Evolutionary conservation across 208 protist species (phyloP).

Genomic region (Acanthamoeba lenticulata): DNA sequence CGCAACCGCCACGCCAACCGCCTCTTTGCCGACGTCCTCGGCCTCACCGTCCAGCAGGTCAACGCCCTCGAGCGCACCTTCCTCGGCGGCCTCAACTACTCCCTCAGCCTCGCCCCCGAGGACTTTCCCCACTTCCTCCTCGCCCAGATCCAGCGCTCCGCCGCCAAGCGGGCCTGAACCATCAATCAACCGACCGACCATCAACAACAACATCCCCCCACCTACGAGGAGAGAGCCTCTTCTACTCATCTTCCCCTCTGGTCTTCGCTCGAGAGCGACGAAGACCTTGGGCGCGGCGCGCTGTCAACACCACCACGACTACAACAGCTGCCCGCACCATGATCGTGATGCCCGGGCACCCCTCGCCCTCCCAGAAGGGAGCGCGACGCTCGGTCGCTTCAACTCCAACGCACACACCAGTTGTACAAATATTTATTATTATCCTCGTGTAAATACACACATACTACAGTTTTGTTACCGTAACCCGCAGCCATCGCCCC

Average conservation of each 20-base stretch:
- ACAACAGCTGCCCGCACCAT: too few species aligned
- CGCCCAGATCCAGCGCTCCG: slow-evolving; percentile 23
- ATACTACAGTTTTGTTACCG: background rate
- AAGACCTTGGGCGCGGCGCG: background rate
- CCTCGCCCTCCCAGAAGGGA: background rate
- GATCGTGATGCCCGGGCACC: too few species aligned
- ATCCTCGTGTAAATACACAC: background rate
- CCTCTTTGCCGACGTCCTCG: slow-evolving; percentile 53
- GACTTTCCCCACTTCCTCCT: slow-evolving; percentile 54
- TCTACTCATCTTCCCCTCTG: too few species aligned
- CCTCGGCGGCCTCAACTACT: slow-evolving; percentile 45
- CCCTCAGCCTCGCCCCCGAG: slow-evolving; percentile 31
- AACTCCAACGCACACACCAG: too few species aligned
- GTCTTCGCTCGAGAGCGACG: background rate
- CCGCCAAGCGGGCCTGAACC: background rate
- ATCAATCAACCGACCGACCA: background rate
- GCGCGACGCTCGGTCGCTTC: background rate
- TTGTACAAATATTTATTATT: slow-evolving; percentile 44
- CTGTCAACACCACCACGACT: too few species aligned
- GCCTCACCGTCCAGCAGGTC: slow-evolving; percentile 57
- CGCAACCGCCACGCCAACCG: slow-evolving; percentile 57
- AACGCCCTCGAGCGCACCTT: slow-evolving; percentile 52
- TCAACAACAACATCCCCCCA: background rate
- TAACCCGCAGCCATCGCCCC: background rate
- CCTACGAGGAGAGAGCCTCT: too few species aligned